A percentile compares a stretch with the other conserved stretches of the same genome.
Evolutionary conservation across 2,329 filamentous ascomycete genomes (phyloP).

Genomic region (Penicillium sp.): DNA sequence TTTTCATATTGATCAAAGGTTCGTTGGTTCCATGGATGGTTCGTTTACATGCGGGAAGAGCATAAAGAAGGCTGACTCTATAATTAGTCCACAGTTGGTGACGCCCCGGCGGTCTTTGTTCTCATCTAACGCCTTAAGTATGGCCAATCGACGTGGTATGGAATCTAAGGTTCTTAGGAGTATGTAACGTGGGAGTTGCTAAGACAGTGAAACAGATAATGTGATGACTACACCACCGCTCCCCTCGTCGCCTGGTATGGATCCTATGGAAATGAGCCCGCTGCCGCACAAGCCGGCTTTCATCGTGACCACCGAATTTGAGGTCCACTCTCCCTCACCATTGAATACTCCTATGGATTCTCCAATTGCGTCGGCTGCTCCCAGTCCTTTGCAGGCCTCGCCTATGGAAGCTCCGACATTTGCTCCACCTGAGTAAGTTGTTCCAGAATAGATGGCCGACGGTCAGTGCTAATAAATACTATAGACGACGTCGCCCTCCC

Average conservation of each 20-base stretch:
- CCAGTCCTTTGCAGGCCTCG: constrained; percentile 43
- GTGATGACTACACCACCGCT: constrained; percentile 81
- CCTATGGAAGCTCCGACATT: constrained; percentile 35
- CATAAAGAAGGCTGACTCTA: constrained; percentile 40
- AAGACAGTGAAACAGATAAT: constrained; percentile 51
- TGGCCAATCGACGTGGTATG: constrained; percentile 60
- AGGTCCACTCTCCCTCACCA: constrained; percentile 71
- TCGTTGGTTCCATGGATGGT: constrained; percentile 32
- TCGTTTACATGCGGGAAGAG: constrained; percentile 1
- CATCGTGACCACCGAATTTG: constrained; percentile 58
- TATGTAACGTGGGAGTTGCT: background rate
- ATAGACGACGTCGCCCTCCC: constrained; percentile 62
- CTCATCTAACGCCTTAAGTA: constrained; percentile 66
- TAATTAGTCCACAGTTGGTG: constrained; percentile 71
- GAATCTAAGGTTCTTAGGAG: background rate
- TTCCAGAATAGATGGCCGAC: background rate
- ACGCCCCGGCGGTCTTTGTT: constrained; percentile 85
- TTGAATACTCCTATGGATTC: constrained; percentile 50
- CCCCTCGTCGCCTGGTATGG: constrained; percentile 73
- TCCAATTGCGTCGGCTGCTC: constrained; percentile 33
- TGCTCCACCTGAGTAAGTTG: constrained; percentile 37
- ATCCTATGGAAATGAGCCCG: constrained; percentile 92
- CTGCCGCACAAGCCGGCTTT: constrained; percentile 82
- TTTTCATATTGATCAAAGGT: constrained; percentile 96
- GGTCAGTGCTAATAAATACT: constrained; percentile 18